These are phyloP conservation scores for Daldinia eschscholtzii DNA, from an alignment of 2,329 filamentous ascomycete species.

Conservation along the genomic window DNA sequence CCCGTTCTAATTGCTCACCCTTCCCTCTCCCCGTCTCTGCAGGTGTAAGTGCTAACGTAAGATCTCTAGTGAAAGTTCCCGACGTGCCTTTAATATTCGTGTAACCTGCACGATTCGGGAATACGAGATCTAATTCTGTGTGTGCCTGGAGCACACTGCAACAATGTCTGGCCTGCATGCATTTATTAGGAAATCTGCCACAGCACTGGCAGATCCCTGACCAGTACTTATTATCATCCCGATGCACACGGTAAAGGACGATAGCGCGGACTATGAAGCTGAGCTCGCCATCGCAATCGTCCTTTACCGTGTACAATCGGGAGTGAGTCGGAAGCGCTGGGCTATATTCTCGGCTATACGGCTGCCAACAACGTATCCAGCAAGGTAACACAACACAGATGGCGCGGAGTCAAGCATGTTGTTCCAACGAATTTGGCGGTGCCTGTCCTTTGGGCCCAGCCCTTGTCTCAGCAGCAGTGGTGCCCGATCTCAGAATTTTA, in stretches of 20 bases:
- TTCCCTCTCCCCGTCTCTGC: conserved; percentile 7
- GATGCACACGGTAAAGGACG: conserved; percentile 64
- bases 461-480: conserved; percentile 59
- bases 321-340: conserved; percentile 67
- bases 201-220: conserved; percentile 67
- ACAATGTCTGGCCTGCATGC: conserved; percentile 35
- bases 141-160: conserved; percentile 23
- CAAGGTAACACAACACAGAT: conserved; percentile 67
- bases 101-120: conserved; percentile 43
- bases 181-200: conserved; percentile 62
- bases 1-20: neutral
- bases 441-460: conserved; percentile 67
- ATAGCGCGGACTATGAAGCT: conserved; percentile 70
- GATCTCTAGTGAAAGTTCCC: conserved; percentile 59
- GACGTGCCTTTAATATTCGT: conserved; percentile 69
- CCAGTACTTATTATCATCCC: conserved; percentile 65
- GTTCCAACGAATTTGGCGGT: conserved; percentile 70
- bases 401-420: conserved; percentile 67
- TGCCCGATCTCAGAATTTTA: conserved; percentile 59
- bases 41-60: conserved; percentile 20
- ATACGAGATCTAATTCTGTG: conserved; percentile 21
- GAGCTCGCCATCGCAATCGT: conserved; percentile 70
- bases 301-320: conserved; percentile 68
- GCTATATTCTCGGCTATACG: conserved; percentile 74
- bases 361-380: conserved; percentile 73